phyloP scores from a whole-genome alignment of 768 basidiomycete genomes.

The Suillus brevipes region DNA sequence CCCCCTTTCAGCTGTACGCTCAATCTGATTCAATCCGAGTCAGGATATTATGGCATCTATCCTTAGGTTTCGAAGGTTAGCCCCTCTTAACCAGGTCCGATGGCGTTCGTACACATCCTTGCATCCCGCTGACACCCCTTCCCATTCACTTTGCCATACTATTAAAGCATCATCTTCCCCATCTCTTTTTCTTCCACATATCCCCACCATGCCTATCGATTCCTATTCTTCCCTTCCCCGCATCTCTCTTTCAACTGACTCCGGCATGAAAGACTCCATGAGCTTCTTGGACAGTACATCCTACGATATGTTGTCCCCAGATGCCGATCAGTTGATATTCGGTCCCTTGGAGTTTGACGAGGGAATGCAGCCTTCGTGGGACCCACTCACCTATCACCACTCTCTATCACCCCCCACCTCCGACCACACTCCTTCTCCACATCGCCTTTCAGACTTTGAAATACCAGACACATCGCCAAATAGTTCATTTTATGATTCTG shows the following conservation, averaged over 20 bases:
- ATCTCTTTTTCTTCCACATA: slow-evolving; percentile 24
- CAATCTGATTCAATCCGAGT: slow-evolving; percentile 42
- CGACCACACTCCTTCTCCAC: slow-evolving; percentile 41
- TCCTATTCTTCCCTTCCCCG: slow-evolving; percentile 32
- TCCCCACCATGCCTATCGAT: slow-evolving; percentile 43
- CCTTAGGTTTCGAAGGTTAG: slow-evolving; percentile 33
- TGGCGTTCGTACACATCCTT: slow-evolving; percentile 26
- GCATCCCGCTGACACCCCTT: slow-evolving; percentile 30
- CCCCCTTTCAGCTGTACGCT: slow-evolving; percentile 21
- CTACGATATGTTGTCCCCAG: slow-evolving; percentile 38
- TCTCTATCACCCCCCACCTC: slow-evolving; percentile 43
- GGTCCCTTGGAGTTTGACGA: slow-evolving; percentile 37
- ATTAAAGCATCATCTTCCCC: slow-evolving; percentile 35
- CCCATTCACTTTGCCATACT: slow-evolving; percentile 31
- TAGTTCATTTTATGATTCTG: slow-evolving; percentile 37
- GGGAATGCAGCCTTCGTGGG: slow-evolving; percentile 22
- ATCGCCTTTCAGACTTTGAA: slow-evolving; percentile 42
- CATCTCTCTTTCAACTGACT: slow-evolving; percentile 16
- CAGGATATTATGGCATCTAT: slow-evolving; percentile 39
- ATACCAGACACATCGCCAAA: slow-evolving; percentile 40
- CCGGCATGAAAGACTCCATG: slow-evolving; percentile 30
- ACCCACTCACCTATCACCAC: slow-evolving; percentile 31
- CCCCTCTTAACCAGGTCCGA: slow-evolving; percentile 42
- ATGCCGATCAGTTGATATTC: slow-evolving; percentile 36
- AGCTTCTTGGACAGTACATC: slow-evolving; percentile 46